Evolutionary conservation across 2,329 filamentous ascomycete genomes (phyloP), one percentile per base, ranked within the genome.

Genomic region (Diplodia corticola): DNA sequence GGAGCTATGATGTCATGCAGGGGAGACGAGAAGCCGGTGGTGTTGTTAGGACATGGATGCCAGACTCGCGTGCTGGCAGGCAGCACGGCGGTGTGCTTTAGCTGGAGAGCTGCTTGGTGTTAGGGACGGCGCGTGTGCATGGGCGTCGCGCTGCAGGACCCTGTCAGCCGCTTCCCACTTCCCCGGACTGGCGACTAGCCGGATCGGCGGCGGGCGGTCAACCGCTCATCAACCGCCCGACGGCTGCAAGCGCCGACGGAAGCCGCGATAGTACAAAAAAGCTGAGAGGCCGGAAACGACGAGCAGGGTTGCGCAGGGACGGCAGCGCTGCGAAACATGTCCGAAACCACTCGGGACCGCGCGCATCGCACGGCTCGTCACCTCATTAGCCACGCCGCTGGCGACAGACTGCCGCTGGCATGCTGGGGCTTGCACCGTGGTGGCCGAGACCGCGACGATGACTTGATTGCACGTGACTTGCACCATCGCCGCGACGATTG

Each of bases 41-140:
- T 17, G 26, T n/a, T 24, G 63, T 30, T 22, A 55, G 37, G 50
- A 48, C 37, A 55, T 64, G 63, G 50, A 40, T 13, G 17, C 4
- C 17, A 50, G 63, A 4, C 26, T 37, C 9, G 50, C 30, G 63
- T 55, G 35, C 50, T 63, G 46, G 46, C 57, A 24, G 35, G 50
- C 63, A 48, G 57, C 57, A 55, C 63, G 63, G 63, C 57, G 57
- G 63, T 46, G 61, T 46, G 61, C 28, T 30, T 49, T 20, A 17
- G 50, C 40, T 24, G 30, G 26, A 28, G 37, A 64, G 63, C 63
- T 24, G 63, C 57, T 51, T 51, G 63, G 50, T 46, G 50, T 55
- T 64, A 35, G 20, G 15, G 40, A 64, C 37, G 63, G 63, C 63
- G 37, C 53, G 33, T 5, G 37, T 30, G 50, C 51, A 30, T 60